Percentiles rank a stretch among this genome's conserved stretches.
Conservation (phyloP, 106 monocot genomes). For the Dioscorea alata region DNA sequence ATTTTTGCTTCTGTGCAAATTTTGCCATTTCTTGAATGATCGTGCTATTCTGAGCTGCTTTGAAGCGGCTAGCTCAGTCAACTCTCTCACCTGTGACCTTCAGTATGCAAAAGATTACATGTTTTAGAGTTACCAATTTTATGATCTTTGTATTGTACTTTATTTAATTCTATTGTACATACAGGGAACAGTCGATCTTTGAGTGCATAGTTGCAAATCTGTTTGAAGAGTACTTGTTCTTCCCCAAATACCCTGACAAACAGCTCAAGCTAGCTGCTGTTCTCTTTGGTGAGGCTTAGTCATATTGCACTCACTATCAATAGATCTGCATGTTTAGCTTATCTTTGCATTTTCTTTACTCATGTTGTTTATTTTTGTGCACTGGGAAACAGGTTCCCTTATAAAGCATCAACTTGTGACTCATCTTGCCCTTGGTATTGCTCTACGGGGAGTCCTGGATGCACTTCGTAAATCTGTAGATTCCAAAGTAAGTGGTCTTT, state of each 20-base stretch:
- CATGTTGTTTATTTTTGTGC: neutral
- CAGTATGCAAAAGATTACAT: too few relatives aligned
- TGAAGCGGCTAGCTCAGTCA: too few relatives aligned
- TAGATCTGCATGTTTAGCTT: neutral
- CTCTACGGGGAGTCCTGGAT: constrained; percentile 91
- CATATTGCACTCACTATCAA: neutral
- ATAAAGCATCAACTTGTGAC: constrained; percentile 95
- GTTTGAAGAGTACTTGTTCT: constrained; percentile 97
- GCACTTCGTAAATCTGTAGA: constrained; percentile 90
- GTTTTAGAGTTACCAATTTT: too few relatives aligned
- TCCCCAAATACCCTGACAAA: constrained; percentile 86
- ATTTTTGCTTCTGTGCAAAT: too few relatives aligned
- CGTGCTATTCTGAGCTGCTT: too few relatives aligned
- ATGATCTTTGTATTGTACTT: neutral
- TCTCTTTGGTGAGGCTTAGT: constrained; percentile 64
- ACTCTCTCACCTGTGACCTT: too few relatives aligned
- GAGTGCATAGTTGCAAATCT: constrained; percentile 92
- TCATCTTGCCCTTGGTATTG: constrained; percentile 79
- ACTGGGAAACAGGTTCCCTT: constrained; percentile 51
- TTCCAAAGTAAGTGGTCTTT: constrained; percentile 55
- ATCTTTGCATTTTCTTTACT: neutral
- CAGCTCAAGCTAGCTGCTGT: constrained; percentile 93
- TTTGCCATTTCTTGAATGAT: too few relatives aligned
- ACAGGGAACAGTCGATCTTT: constrained; percentile 76
- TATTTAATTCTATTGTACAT: neutral